Evolutionary conservation across 2,329 filamentous ascomycete species (phyloP).

Genomic region (Dothideomycetes sp.): DNA sequence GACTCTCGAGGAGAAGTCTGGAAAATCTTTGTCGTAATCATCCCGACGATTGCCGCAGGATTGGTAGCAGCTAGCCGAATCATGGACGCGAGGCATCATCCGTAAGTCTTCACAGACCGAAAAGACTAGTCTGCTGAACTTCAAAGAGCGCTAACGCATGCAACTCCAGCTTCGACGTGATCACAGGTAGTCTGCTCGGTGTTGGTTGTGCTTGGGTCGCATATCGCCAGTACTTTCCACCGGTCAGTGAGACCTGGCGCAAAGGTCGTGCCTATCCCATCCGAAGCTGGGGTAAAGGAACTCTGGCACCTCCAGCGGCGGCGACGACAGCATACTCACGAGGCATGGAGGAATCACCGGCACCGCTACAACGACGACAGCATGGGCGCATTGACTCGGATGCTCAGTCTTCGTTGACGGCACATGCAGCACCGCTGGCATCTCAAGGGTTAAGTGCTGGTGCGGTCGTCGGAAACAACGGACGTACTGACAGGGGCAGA

Average conservation of each 20-base stretch:
- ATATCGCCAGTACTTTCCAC: conserved; percentile 52
- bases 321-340: conserved; percentile 8
- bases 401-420: conserved; percentile 7
- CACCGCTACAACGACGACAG: background rate
- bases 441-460: conserved; percentile 1
- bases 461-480: no score
- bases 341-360: background rate
- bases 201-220: conserved; percentile 43
- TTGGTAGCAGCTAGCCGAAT: conserved; percentile 49
- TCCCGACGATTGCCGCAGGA: conserved; percentile 45
- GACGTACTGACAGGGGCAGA: background rate
- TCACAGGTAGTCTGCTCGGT: conserved; percentile 46
- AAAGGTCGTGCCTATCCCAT: conserved; percentile 53
- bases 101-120: no score
- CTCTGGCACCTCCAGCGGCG: conserved; percentile 17
- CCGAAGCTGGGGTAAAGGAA: conserved; percentile 46
- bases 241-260: conserved; percentile 45
- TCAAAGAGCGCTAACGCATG: no score
- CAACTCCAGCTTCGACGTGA: conserved; percentile 44
- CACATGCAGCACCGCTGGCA: conserved; percentile 9
- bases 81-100: conserved; percentile 54
- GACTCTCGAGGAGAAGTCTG: conserved; percentile 53
- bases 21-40: conserved; percentile 47
- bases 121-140: no score
- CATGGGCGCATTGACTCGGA: conserved; percentile 2